Conservation (phyloP, 192 early-diverging fungal genomes). For the Entophlyctis luteolus region DNA sequence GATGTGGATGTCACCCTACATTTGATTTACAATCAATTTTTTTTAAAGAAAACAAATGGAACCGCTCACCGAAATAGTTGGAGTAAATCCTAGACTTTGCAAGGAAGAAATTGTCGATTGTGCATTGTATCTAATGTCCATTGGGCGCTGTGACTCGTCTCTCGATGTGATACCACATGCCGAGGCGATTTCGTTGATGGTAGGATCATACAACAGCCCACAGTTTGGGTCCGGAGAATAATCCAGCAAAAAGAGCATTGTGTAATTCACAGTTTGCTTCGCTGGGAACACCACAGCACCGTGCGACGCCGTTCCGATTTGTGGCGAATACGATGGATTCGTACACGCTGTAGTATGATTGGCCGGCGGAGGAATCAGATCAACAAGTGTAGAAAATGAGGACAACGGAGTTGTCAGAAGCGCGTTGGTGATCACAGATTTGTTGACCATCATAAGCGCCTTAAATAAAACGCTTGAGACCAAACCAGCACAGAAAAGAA, state of each 20-base stretch:
- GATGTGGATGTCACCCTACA: slow-evolving; percentile 2
- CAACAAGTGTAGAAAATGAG: background rate
- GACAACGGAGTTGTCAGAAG: slow-evolving; percentile 9
- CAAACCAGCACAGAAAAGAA: background rate
- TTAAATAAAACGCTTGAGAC: background rate
- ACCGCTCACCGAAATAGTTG: slow-evolving; percentile 6
- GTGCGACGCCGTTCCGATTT: slow-evolving; percentile 20
- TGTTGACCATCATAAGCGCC: slow-evolving; percentile 29
- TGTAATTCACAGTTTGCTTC: slow-evolving; percentile 15
- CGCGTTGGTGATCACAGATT: slow-evolving; percentile 8
- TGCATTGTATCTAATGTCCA: slow-evolving; percentile 29
- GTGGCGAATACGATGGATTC: background rate
- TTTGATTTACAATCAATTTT: background rate
- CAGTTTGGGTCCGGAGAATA: slow-evolving; percentile 23
- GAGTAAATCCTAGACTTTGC: slow-evolving; percentile 17
- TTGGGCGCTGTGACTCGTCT: slow-evolving; percentile 6
- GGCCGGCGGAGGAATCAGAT: background rate
- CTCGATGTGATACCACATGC: slow-evolving; percentile 28
- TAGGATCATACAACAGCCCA: slow-evolving; percentile 28
- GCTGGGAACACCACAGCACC: slow-evolving; percentile 24
- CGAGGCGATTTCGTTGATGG: slow-evolving; percentile 26
- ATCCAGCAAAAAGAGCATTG: slow-evolving; percentile 27
- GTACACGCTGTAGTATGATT: slow-evolving; percentile 8
- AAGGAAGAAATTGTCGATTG: slow-evolving; percentile 18
- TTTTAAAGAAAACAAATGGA: background rate